Evolutionary conservation across 1,139 yeast species (phyloP).

Genomic region (Taphrina populina): DNA sequence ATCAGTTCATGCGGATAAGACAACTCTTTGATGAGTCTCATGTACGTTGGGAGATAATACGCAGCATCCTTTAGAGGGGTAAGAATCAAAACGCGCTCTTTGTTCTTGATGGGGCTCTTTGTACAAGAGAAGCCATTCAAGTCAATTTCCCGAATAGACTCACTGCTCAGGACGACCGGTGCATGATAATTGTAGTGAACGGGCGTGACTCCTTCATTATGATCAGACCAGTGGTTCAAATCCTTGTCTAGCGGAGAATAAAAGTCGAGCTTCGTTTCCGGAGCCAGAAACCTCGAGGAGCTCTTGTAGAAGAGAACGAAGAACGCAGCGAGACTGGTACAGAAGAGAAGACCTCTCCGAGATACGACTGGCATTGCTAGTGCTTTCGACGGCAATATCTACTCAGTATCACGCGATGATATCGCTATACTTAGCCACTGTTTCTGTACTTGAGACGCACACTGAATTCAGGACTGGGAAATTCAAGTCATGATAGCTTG

Average conservation of each 20-base stretch:
- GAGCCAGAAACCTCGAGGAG: conserved; percentile 8
- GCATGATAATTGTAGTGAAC: conserved; percentile 41
- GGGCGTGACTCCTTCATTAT: conserved; percentile 41
- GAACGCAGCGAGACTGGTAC: conserved; percentile 8
- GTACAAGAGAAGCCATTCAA: conserved; percentile 50
- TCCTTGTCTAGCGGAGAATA: conserved; percentile 19
- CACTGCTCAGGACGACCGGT: conserved; percentile 37
- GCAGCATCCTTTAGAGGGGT: conserved; percentile 84
- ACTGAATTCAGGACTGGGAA: too few species aligned
- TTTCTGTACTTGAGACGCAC: too few species aligned
- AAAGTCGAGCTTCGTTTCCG: conserved; percentile 18
- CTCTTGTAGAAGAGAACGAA: conserved; percentile 13
- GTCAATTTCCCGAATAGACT: conserved; percentile 50
- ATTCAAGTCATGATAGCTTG: too few species aligned
- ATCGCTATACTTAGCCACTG: too few species aligned
- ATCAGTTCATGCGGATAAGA: conserved; percentile 79
- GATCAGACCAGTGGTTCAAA: conserved; percentile 21
- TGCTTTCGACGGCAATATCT: not conserved
- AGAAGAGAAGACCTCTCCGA: conserved; percentile 1
- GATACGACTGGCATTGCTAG: conserved; percentile 7
- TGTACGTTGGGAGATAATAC: conserved; percentile 74
- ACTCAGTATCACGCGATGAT: not conserved
- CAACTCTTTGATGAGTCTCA: conserved; percentile 78
- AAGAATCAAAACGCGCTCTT: conserved; percentile 67
- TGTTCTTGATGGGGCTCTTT: conserved; percentile 52